Percentiles rank a stretch among this genome's conserved stretches.
phyloP scores from a whole-genome alignment of 2,329 filamentous ascomycete species.

The Diaporthe ilicicola region DNA sequence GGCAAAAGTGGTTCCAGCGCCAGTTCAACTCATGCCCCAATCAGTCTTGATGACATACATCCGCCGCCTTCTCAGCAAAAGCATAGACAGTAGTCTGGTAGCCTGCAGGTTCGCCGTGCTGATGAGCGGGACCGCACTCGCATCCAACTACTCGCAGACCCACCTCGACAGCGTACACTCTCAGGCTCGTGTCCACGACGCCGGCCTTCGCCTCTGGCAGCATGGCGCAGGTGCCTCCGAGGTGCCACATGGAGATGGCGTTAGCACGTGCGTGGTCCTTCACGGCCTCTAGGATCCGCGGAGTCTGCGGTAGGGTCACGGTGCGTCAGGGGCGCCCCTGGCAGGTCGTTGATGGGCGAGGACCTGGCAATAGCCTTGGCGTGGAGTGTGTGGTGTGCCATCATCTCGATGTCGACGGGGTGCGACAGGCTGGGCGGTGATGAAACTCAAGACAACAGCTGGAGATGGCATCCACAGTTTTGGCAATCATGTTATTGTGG shows the following conservation, averaged over 20 bases:
- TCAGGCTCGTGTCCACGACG: slow-evolving; percentile 24
- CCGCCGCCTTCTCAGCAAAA: slow-evolving; percentile 28
- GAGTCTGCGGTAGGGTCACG: slow-evolving; percentile 38
- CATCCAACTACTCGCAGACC: slow-evolving; percentile 26
- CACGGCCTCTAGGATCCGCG: not conserved
- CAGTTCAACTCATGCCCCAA: not conserved
- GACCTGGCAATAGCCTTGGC: slow-evolving; percentile 49
- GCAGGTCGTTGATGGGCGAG: slow-evolving; percentile 41
- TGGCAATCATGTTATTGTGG: no score
- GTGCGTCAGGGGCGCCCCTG: slow-evolving; percentile 10
- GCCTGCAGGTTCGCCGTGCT: slow-evolving; percentile 28
- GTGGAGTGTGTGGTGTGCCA: slow-evolving; percentile 52
- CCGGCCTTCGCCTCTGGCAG: slow-evolving; percentile 18
- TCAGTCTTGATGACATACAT: slow-evolving; percentile 24
- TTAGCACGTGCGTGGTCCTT: slow-evolving; percentile 11
- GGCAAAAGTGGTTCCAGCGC: no score
- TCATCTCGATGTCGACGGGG: slow-evolving; percentile 53
- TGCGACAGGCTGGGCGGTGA: no score
- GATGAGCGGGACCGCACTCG: slow-evolving; percentile 27
- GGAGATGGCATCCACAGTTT: no score
- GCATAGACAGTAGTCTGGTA: slow-evolving; percentile 30
- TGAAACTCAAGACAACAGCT: no score
- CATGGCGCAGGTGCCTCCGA: slow-evolving; percentile 28
- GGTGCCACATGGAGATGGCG: slow-evolving; percentile 25
- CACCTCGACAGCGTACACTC: slow-evolving; percentile 24